Conservation (phyloP, 1,284 basidiomycete genomes). For the Lentinula novae-zelandiae region DNA sequence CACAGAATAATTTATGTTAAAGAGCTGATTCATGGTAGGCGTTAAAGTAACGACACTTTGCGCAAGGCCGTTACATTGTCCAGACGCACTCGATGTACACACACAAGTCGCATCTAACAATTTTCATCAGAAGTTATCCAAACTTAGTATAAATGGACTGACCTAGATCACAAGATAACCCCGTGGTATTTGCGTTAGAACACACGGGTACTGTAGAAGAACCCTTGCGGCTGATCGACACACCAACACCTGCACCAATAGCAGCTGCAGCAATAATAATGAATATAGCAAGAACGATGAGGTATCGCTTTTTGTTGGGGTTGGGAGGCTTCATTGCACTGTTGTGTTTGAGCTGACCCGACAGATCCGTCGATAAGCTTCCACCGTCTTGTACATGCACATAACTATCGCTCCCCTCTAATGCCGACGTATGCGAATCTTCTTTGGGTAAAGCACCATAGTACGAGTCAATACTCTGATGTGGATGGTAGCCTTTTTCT, state of each 20-base stretch:
- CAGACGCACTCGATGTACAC: constrained; percentile 43
- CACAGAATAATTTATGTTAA: constrained; percentile 43
- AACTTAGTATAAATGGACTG: constrained; percentile 20
- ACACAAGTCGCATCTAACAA: constrained; percentile 55
- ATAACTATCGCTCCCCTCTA: constrained; percentile 16
- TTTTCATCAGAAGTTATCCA: not conserved
- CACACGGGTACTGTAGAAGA: constrained; percentile 27
- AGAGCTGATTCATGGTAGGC: constrained; percentile 46
- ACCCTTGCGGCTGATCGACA: constrained; percentile 29
- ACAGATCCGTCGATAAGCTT: not conserved
- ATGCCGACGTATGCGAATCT: constrained; percentile 22
- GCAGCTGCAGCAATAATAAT: constrained; percentile 34
- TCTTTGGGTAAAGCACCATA: constrained; percentile 16
- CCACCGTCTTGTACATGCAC: constrained; percentile 3
- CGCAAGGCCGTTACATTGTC: constrained; percentile 51
- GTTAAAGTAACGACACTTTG: constrained; percentile 45
- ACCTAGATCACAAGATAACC: constrained; percentile 54
- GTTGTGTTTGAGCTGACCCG: not conserved
- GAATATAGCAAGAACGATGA: constrained; percentile 28
- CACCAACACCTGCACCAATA: constrained; percentile 37
- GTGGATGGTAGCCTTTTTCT: constrained; percentile 49
- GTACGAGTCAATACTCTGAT: constrained; percentile 35
- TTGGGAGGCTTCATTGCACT: constrained; percentile 2
- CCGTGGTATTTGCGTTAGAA: constrained; percentile 34
- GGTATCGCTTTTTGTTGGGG: constrained; percentile 25